These are phyloP conservation scores for Thymus mandschuricus DNA, from an alignment of 257 asterid species.

Conservation along the genomic window DNA sequence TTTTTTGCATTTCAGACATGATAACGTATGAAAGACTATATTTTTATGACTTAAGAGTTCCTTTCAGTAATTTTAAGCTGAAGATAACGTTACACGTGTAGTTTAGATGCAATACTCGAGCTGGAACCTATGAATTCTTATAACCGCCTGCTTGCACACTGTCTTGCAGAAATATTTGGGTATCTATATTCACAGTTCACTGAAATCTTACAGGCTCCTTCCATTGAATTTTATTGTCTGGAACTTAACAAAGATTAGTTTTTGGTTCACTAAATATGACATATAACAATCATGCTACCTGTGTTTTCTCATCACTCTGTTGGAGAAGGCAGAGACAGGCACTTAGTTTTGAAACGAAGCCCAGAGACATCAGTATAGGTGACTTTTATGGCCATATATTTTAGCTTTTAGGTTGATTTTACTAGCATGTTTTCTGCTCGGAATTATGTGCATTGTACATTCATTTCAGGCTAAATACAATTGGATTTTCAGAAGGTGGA, in stretches of 20 bases:
- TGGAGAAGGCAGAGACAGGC: slow-evolving; percentile 91
- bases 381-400: slow-evolving; percentile 21
- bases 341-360: slow-evolving; percentile 79
- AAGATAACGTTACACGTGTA: slow-evolving; percentile 42
- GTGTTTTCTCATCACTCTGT: slow-evolving; percentile 91
- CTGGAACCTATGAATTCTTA: slow-evolving; percentile 86
- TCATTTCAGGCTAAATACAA: slow-evolving; percentile 7
- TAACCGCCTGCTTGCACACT: slow-evolving; percentile 81
- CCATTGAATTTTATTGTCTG: neutral
- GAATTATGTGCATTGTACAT: slow-evolving; percentile 13
- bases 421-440: neutral
- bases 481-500: neutral
- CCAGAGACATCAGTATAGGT: slow-evolving; percentile 80
- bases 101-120: slow-evolving; percentile 69
- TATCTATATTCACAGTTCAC: slow-evolving; percentile 20
- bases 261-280: slow-evolving; percentile 23
- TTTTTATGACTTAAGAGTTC: slow-evolving; percentile 19
- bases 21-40: neutral
- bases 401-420: slow-evolving; percentile 5
- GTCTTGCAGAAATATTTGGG: slow-evolving; percentile 95
- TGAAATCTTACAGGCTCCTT: neutral
- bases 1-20: neutral
- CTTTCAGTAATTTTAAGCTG: slow-evolving; percentile 22
- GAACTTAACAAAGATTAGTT: slow-evolving; percentile 3
- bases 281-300: slow-evolving; percentile 33